Base-by-base conservation (phyloP, 2,329 filamentous ascomycete genomes). In the Fusarium fujikuroi region DNA sequence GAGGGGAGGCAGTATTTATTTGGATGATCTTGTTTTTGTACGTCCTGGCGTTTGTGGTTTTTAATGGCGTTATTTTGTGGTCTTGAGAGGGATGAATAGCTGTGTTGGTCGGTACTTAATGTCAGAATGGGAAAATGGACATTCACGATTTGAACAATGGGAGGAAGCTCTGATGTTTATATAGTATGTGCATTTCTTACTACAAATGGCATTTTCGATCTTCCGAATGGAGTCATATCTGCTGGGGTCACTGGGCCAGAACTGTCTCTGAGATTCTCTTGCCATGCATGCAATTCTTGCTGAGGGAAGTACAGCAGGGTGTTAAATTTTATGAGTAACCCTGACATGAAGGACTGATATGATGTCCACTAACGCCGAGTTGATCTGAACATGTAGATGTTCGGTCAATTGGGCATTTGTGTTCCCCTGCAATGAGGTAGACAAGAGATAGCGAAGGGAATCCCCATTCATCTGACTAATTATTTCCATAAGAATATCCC, bases 261-360 rank as follows among this genome's bases (percentile, higher is more conserved):
- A n/a, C 25, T 16, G 9, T 15, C 28, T 32, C 46, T 32, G 19
- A 11, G 12, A 15, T 4, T n/a, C 8, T n/a, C 19, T 47, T 5
- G 6, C 7, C 3, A n/a, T 15, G 9, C 14, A 15, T 4, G 6
- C 4, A 8, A 16, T 16, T 49, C 7, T 30, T n/a, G 7, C 14
- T 49, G 19, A n/a, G 32, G 9, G 9, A 49, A 18, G 9, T 14
- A 30, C 44, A 23, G n/a, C 7, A 6, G 5, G 11, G 3, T 2
- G 5, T 25, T 5, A 9, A n/a, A n/a, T 3, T 9, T 10, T n/a
- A 32, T 12, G 3, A n/a, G 5, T 3, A 32, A n/a, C 1, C 2
- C 21, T 3, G 0, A 9, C 2, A 4, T 23, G 5, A 23, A 12
- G 21, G 2, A 18, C 3, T 32, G 7, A n/a, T 7, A 5, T 7